Conservation (phyloP, 176 grass and related monocot genomes). For the Oropetium thomaeum region DNA sequence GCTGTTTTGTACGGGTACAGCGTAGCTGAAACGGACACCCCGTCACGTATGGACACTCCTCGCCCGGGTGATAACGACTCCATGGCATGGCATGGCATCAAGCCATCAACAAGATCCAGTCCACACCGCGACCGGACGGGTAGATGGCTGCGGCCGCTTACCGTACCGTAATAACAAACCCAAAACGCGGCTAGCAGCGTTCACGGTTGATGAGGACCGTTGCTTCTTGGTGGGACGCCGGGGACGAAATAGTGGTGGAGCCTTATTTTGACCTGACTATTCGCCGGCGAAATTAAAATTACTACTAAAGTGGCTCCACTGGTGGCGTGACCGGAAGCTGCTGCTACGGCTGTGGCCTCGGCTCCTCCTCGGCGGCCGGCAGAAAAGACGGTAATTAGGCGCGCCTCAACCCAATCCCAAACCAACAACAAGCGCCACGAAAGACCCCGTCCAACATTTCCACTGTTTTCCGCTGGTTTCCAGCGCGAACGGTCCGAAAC, state of each 20-base stretch:
- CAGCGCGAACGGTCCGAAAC: background rate
- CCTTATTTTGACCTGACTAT: background rate
- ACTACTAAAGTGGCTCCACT: background rate
- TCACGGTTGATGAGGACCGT: background rate
- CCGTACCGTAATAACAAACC: slow-evolving; percentile 3
- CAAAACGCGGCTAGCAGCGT: background rate
- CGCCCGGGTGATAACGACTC: background rate
- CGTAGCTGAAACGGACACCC: background rate
- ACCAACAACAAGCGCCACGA: no score
- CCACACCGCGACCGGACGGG: background rate
- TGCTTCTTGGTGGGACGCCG: background rate
- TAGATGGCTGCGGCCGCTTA: background rate
- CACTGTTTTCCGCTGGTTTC: slow-evolving; percentile 22
- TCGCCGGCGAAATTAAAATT: background rate
- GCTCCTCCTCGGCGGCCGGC: background rate
- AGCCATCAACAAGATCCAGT: no score
- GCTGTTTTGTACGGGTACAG: background rate
- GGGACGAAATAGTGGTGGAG: no score
- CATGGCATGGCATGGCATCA: background rate
- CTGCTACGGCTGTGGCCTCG: no score
- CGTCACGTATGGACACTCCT: background rate
- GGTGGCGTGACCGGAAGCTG: no score
- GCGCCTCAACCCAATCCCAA: background rate
- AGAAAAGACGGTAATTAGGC: background rate
- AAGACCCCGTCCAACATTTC: background rate